Evolutionary conservation across 805 yeast species (phyloP).

Genomic region (Zygotorulaspora sp.): DNA sequence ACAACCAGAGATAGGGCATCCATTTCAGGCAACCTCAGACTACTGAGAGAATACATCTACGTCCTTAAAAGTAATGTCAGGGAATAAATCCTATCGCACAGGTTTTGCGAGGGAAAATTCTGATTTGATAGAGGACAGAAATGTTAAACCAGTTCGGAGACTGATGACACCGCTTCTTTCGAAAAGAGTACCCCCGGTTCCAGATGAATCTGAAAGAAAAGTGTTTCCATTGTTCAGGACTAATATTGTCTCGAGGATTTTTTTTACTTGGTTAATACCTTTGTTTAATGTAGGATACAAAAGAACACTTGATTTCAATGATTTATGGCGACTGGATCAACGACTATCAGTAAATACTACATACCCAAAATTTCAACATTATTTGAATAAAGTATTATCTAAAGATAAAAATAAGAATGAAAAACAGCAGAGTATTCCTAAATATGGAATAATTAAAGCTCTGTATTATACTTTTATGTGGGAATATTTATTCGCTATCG

Average conservation of each 20-base stretch:
- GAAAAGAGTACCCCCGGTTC: constrained; percentile 39
- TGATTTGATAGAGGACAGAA: background rate
- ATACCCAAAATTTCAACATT: constrained; percentile 5
- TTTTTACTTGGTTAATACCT: constrained; percentile 55
- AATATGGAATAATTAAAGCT: constrained; percentile 39
- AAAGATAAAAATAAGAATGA: constrained; percentile 25
- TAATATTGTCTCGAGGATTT: constrained; percentile 36
- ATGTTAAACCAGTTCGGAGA: constrained; percentile 2
- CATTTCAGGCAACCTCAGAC: too few species aligned
- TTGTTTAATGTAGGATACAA: constrained; percentile 50
- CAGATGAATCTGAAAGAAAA: constrained; percentile 39
- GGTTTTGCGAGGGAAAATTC: background rate
- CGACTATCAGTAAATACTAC: constrained; percentile 2
- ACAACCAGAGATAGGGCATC: too few species aligned
- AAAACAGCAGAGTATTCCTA: constrained; percentile 34
- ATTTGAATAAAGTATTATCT: constrained; percentile 18
- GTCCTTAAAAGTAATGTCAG: background rate
- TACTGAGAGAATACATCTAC: too few species aligned
- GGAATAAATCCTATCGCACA: background rate
- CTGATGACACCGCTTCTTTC: constrained; percentile 5
- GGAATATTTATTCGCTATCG: constrained; percentile 40
- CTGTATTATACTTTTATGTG: constrained; percentile 47
- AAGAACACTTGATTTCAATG: constrained; percentile 43
- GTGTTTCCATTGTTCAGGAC: constrained; percentile 41
- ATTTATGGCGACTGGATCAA: constrained; percentile 3